Evolutionary conservation across 2,329 filamentous ascomycete genomes (phyloP), one percentile per base, ranked within the genome.

Genomic region (Rutstroemia sp.): DNA sequence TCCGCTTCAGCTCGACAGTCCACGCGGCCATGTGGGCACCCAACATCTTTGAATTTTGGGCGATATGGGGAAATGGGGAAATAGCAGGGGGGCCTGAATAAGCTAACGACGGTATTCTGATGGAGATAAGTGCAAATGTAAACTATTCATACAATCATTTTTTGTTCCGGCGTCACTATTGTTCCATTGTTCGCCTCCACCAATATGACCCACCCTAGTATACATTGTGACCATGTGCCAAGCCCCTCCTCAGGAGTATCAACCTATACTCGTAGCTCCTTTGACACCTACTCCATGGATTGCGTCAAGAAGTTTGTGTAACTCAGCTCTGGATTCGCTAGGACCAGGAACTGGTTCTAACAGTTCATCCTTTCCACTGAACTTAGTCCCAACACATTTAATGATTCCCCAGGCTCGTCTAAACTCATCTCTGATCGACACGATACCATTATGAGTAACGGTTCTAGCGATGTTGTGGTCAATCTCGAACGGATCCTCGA

Each of bases 401-500:
- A 92, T 82, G 57, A 95, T 86, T 38, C 81, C 76, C 81, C 88
- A 88, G 2, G 89, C 90, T 19, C 90, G 80, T 18, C 89, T 80
- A 66, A 95, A 94, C 71, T 96, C 90, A 64, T 94, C 87, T 42
- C 89, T 79, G 58, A 95, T 94, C 0, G 86, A 80, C 1, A 89
- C 85, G 61, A 95, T 89, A 2, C 90, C 90, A 59, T 85, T 81
- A 66, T 92, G 88, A 6, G 87, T 91, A 1, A 96, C 90, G 0
- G 90, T 95, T 50, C 90, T 79, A 3, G 88, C 92, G 37, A 96
- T 87, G 64, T 96, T 96, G 71, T 96, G 90, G 42, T 90, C 85
- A 2, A 85, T 73, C 73, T 96, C 90, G 66, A 96, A 96, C 0
- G 92, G 92, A 69, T 96, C 92, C 69, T 96, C 92, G 59, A 96